Percentiles rank a stretch among this genome's conserved stretches.
Evolutionary conservation across 148 eudicot genomes (phyloP).

Genomic region (Limonium bicolor): DNA sequence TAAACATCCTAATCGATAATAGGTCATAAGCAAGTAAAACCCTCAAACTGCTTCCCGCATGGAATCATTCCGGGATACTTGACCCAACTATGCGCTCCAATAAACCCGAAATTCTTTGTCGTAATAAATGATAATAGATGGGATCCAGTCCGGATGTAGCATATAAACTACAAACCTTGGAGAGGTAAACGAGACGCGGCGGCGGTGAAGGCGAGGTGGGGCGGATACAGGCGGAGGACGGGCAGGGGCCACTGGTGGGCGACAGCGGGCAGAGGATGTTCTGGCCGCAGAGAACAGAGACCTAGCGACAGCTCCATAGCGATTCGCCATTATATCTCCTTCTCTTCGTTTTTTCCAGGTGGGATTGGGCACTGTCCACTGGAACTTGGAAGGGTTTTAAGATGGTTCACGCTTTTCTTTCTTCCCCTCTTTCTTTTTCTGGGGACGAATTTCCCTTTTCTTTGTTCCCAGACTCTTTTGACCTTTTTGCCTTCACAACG

Average conservation of each 20-base stretch:
- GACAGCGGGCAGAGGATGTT: constrained; percentile 28
- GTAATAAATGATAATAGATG: background rate
- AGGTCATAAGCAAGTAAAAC: too few species aligned
- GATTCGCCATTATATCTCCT: constrained; percentile 2
- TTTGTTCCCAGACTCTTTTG: too few species aligned
- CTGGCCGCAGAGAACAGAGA: constrained; percentile 38
- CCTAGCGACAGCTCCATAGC: constrained; percentile 6
- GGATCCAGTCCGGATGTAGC: too few species aligned
- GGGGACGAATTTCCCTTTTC: too few species aligned
- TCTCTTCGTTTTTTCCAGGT: constrained; percentile 1
- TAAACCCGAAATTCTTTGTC: background rate
- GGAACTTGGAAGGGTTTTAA: constrained; percentile 7
- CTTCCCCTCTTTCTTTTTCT: too few species aligned
- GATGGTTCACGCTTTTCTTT: constrained; percentile 13
- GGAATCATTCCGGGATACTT: too few species aligned
- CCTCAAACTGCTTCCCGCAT: too few species aligned
- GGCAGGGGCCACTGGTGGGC: constrained; percentile 19
- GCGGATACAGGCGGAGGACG: constrained; percentile 40
- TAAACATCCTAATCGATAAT: too few species aligned
- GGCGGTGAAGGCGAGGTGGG: constrained; percentile 41
- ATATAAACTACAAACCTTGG: constrained; percentile 26
- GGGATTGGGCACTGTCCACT: too few species aligned
- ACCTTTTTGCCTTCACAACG: too few species aligned
- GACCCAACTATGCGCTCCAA: too few species aligned
- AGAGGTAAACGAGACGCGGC: constrained; percentile 29